phyloP scores from a whole-genome alignment of 2,329 filamentous ascomycete genomes.

The Pyrenophora teres region DNA sequence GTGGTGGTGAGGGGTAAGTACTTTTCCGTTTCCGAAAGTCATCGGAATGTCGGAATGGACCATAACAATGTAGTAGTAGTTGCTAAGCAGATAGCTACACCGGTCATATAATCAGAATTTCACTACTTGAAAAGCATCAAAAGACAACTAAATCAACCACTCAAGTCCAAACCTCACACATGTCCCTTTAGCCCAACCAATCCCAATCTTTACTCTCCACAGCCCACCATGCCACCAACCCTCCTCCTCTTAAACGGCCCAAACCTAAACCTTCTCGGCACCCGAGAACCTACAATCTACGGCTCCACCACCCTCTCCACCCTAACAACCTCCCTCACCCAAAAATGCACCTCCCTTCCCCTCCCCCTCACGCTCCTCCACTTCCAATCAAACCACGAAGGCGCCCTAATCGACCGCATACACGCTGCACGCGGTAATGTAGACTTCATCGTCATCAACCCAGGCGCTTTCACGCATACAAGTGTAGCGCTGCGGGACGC shows the following conservation, averaged over 20 bases:
- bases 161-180: too few relatives aligned
- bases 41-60: constrained; percentile 9
- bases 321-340: constrained; percentile 57
- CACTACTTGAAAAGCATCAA: not conserved
- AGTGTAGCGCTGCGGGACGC: constrained; percentile 78
- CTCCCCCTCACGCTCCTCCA: constrained; percentile 59
- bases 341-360: constrained; percentile 56
- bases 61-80: not conserved
- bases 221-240: constrained; percentile 41
- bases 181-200: not conserved
- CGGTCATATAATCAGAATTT: not conserved
- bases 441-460: constrained; percentile 75
- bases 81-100: not conserved
- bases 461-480: constrained; percentile 75
- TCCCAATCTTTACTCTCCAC: not conserved
- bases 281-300: constrained; percentile 74
- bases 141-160: not conserved
- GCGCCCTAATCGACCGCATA: constrained; percentile 73
- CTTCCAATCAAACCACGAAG: constrained; percentile 81
- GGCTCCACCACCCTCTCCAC: constrained; percentile 70
- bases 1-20: constrained; percentile 5
- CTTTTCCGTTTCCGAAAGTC: constrained; percentile 14
- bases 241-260: constrained; percentile 81
- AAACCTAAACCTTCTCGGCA: constrained; percentile 80
- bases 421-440: constrained; percentile 65